Base-by-base conservation (phyloP, 1,284 basidiomycete species). In the Cryptococcus neoformans region DNA sequence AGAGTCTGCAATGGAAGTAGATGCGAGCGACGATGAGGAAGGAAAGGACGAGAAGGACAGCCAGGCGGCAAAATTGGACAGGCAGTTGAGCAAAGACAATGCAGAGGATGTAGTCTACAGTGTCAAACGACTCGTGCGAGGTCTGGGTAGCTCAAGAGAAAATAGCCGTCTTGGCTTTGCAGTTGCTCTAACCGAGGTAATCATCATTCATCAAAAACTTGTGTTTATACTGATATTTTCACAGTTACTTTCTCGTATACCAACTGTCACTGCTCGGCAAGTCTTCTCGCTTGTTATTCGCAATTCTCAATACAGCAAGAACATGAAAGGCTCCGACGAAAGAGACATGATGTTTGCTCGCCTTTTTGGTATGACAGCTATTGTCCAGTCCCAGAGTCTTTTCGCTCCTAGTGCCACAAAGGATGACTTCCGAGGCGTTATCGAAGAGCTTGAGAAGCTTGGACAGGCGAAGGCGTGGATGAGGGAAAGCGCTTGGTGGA, bases 101-200 rank as follows among this genome's bases (percentile, higher is more conserved):
- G 87, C 90, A 4, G 86, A 87, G 63, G 92, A 96, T 79, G 90
- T 94, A 0, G 85, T 88, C 6, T 96, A 96, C 72, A 89, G 90
- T 6, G 85, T 96, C 68, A 84, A 90, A 59, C 79, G 93, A 39
- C 82, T 96, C 36, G 80, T 94, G 37, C 82, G 92, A 44, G 95
- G 95, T 16, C 81, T 99, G 34, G 92, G 89, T 0, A 93, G 90
- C 76, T 89, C 92, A 2, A 82, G 94, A 63, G 93, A 98, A 76
- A 92, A 90, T 76, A 93, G 92, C 72, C 80, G 95, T 63, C 80
- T 96, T 39, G 95, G 95, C 11, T 99, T 98, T 73, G 91, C 94
- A 7, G 94, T 98, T 45, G 92, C 93, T 16, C 81, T 99, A 64
- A 93, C 95, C 1, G 94, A 97, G 82, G 92, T 93, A 69, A 63